Evolutionary conservation across 129 eudicot species (phyloP).

Genomic region (carrot (Daucus carota)): DH1_v3.0 NC_030385.2:15356501-15357000

Average conservation of each 20-base stretch:
- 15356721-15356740: neutral
- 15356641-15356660: constrained; percentile 46
- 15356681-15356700: constrained; percentile 25
- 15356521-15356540: neutral
- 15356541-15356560: neutral
- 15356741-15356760: neutral
- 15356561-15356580: neutral
- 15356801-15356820: no score
- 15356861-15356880: no score
- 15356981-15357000: no score
- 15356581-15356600: neutral
- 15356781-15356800: constrained; percentile 12
- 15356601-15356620: constrained; percentile 20
- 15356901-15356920: no score
- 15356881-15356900: no score
- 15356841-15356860: no score
- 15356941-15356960: no score
- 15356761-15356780: constrained; percentile 11
- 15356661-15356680: constrained; percentile 38
- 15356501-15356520: neutral
- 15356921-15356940: no score
- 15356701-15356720: neutral
- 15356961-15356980: no score
- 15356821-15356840: no score
- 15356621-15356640: constrained; percentile 24